phyloP scores from a whole-genome alignment of 805 yeast species.

The Metschnikowia baotianmanensis region DNA sequence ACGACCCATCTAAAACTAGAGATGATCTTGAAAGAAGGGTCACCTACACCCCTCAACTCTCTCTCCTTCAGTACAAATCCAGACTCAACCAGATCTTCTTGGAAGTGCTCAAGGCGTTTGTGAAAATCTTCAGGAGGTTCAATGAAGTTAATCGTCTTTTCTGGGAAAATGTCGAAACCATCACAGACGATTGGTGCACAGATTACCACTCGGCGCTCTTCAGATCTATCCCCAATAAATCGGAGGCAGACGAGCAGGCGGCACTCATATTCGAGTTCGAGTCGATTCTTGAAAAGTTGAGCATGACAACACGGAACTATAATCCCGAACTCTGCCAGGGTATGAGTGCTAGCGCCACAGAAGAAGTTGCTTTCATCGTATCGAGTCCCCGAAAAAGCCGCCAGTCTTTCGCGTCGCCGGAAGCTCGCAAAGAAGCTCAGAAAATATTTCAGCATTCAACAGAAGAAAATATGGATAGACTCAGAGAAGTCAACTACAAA shows the following conservation, averaged over 20 bases:
- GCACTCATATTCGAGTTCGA: constrained; percentile 34
- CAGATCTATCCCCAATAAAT: constrained; percentile 25
- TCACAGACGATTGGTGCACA: constrained; percentile 24
- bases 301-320: constrained; percentile 13
- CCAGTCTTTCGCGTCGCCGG: background rate
- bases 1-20: background rate
- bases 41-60: constrained; percentile 25
- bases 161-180: constrained; percentile 27
- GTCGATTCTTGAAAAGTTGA: constrained; percentile 21
- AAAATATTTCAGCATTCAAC: background rate
- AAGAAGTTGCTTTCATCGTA: constrained; percentile 18
- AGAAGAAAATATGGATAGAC: constrained; percentile 23
- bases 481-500: constrained; percentile 38
- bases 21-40: constrained; percentile 21
- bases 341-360: constrained; percentile 3
- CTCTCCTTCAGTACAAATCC: constrained; percentile 31
- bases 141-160: constrained; percentile 26
- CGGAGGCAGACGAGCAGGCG: constrained; percentile 32
- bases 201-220: constrained; percentile 17
- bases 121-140: constrained; percentile 30
- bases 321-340: constrained; percentile 8
- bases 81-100: constrained; percentile 36
- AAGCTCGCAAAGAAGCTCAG: background rate
- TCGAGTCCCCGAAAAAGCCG: constrained; percentile 19
- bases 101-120: constrained; percentile 33